Evolutionary conservation across 306 rosid species (phyloP), one percentile per base, ranked within the genome.

Genomic region (Vigna reflexopilosa): DNA sequence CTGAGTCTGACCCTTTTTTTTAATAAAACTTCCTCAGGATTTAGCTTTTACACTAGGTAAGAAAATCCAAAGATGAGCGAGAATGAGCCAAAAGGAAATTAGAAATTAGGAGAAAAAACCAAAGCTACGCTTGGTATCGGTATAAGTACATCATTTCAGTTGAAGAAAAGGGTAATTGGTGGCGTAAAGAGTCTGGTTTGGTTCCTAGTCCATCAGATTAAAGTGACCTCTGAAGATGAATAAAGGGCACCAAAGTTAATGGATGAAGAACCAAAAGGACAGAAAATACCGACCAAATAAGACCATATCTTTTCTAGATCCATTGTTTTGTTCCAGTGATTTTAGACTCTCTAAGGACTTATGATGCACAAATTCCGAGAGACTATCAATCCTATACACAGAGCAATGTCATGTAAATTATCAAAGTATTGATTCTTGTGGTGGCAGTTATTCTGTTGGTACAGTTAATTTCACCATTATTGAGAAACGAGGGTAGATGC

Each of bases 191-290:
- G 11, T 61, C 36, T 80, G 44, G 74, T 49, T 69, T 70, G 74
- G 84, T 80, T 86, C 68, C 77, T 15, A 70, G 77, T 82, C 77
- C 73, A 90, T 77, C 59, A 81, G 84, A 70, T 82, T 72, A 79
- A 82, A 80, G 81, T 68, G 82, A 22, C 68, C 55, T 69, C 5
- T 50, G 83, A 75, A 82, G 78, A 68, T 82, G 88, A 87, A 81
- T 81, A 83, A 85, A 87, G 82, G 75, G 83, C 20, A 79, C 75
- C 72, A 81, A 80, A 85, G 77, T 80, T 76, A 86, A 80, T 70
- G 91, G 89, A 82, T 47, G 92, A 75, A 87, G 89, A 89, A 86
- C 79, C 15, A 75, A n/a, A 76, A 77, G 88, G 89, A 85, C 93
- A 87, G 67, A 77, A 70, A 74, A 62, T 64, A 81, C 89, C 84